phyloP scores from a whole-genome alignment of 257 asterid genomes.

The Primulina tabacum region DNA sequence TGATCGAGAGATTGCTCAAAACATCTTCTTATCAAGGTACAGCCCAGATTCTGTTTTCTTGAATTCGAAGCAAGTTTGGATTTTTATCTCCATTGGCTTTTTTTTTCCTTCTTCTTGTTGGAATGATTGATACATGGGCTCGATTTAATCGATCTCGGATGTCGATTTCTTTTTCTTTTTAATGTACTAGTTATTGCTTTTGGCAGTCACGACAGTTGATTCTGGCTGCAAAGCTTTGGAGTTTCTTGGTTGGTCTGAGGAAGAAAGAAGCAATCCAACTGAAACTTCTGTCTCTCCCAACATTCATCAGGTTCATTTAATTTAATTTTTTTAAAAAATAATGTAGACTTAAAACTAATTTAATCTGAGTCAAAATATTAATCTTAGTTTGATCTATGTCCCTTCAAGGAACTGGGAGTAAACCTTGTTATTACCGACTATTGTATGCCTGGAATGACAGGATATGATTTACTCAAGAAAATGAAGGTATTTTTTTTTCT shows the following conservation, averaged over 20 bases:
- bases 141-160: too few relatives aligned
- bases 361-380: not conserved
- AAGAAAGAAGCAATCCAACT: constrained; percentile 25
- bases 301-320: not conserved
- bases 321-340: not conserved
- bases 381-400: not conserved
- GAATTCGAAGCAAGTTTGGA: not conserved
- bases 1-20: constrained; percentile 57
- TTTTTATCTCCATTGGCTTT: not conserved
- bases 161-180: not conserved
- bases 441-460: constrained; percentile 69
- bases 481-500: constrained; percentile 39
- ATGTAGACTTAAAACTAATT: too few relatives aligned
- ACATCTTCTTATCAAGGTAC: constrained; percentile 56
- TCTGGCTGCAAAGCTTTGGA: constrained; percentile 59
- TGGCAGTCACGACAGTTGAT: constrained; percentile 57
- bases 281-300: constrained; percentile 27
- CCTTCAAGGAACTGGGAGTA: constrained; percentile 42
- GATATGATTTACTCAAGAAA: constrained; percentile 62
- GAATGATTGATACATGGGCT: too few relatives aligned
- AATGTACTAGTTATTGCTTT: not conserved
- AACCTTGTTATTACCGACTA: constrained; percentile 58
- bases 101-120: too few relatives aligned
- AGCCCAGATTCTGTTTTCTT: not conserved
- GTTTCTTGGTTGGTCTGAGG: constrained; percentile 46